Base-by-base conservation (phyloP, 2,329 filamentous ascomycete genomes). In the Aureobasidium sp. region DNA sequence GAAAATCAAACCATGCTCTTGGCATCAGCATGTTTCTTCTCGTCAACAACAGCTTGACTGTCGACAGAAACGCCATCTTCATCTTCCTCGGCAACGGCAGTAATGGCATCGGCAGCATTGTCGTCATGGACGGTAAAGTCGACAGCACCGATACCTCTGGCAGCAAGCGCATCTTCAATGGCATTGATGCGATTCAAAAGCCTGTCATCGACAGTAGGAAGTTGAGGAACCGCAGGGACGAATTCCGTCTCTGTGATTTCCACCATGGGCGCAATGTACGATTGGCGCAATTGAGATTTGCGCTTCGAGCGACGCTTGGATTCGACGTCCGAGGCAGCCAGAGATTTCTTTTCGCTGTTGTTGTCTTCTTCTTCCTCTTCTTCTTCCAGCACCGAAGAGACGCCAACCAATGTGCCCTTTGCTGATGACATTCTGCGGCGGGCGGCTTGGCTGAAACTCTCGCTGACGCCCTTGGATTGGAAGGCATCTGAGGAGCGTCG, bases 1-100 rank as follows among this genome's bases (percentile, higher is more conserved):
- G n/a, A n/a, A n/a, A 5, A n/a, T 48, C 17, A 54, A 4, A 54
- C 52, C 52, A 54, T 54, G 8, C 52, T 54, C 27, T 34, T 14
- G 1, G 41, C 37, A 41, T 54, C 52, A 16, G 17, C 10, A 14
- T 39, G 25, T n/a, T 42, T 54, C 35, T 48, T 48, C 41, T 35
- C 41, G 8, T 54, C 52, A 4, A 12, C 42, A 29, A 1, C 14
- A 12, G 17, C 5, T 3, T 12, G 5, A 5, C 19, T 12, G 40
- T 25, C 30, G 40, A 29, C 24, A 19, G 29, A 24, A 21, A n/a
- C 19, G 4, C 6, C 14, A 6, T 48, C 41, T 16, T 44, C 32
- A 8, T 47, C 29, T 11, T 32, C 41, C 6, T 40, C 27, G 12
- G 14, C 40, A 2, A 1, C 22, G n/a, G 11, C 32, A 40, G 14